These are phyloP conservation scores for Leptographium wingfieldii DNA, from an alignment of 2,329 filamentous ascomycete genomes.

Conservation along the genomic window DNA sequence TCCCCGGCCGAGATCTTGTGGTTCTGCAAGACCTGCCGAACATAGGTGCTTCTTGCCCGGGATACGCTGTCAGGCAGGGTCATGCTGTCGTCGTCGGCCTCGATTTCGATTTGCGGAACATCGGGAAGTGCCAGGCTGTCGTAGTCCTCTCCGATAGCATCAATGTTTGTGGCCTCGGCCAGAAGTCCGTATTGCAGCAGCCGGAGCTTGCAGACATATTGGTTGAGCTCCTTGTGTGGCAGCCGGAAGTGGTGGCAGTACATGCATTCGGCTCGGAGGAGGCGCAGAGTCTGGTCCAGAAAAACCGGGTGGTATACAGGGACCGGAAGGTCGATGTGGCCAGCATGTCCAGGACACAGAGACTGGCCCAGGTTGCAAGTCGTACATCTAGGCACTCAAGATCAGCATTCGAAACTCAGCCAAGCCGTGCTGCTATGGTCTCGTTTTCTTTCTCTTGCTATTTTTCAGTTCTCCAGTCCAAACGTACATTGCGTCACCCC, in stretches of 20 bases:
- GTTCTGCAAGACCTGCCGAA: constrained; percentile 55
- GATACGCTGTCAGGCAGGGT: constrained; percentile 37
- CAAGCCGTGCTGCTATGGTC: not conserved
- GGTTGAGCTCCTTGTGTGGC: constrained; percentile 61
- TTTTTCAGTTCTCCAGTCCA: not conserved
- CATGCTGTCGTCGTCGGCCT: constrained; percentile 52
- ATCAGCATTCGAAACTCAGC: not conserved
- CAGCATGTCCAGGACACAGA: constrained; percentile 82
- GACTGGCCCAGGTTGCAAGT: constrained; percentile 79
- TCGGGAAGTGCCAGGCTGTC: constrained; percentile 28
- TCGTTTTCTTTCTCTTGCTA: not conserved
- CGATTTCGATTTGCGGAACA: constrained; percentile 33
- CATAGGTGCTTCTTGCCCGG: constrained; percentile 50
- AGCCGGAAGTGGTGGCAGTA: constrained; percentile 85
- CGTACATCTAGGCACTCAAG: constrained; percentile 50
- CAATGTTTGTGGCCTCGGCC: constrained; percentile 49
- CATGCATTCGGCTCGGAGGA: constrained; percentile 76
- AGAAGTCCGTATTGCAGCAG: constrained; percentile 77
- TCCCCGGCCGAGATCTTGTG: constrained; percentile 38
- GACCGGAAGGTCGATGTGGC: constrained; percentile 88
- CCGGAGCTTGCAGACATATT: constrained; percentile 71
- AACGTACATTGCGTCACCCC: constrained; percentile 68
- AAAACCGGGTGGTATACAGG: constrained; percentile 96
- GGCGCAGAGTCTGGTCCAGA: constrained; percentile 77
- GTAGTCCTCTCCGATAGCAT: constrained; percentile 34